phyloP scores from a whole-genome alignment of 768 basidiomycete species.

The Porpolomopsis calyptriformis region DNA sequence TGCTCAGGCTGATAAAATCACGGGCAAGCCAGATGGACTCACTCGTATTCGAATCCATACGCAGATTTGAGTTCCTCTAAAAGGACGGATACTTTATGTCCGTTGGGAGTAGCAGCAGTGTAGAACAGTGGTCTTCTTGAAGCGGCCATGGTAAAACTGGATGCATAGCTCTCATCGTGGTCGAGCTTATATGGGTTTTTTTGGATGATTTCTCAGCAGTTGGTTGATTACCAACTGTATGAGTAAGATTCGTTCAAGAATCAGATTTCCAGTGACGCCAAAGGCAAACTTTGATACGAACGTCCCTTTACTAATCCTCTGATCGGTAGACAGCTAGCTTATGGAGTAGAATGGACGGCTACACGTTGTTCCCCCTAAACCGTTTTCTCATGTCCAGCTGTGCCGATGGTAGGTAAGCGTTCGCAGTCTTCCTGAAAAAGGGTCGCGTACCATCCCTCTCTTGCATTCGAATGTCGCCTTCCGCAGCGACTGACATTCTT shows the following conservation, averaged over 20 bases:
- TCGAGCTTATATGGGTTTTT: too few species aligned
- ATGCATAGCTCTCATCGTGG: constrained; percentile 6
- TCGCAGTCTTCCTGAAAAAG: not conserved
- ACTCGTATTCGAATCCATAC: constrained; percentile 40
- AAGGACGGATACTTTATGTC: constrained; percentile 34
- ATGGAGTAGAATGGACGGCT: constrained; percentile 35
- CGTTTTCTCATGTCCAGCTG: constrained; percentile 81
- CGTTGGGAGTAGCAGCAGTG: constrained; percentile 39
- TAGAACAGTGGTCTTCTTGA: constrained; percentile 36
- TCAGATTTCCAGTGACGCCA: too few species aligned
- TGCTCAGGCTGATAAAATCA: not conserved
- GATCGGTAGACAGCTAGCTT: too few species aligned
- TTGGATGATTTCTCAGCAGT: too few species aligned
- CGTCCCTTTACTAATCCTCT: too few species aligned
- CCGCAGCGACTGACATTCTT: constrained; percentile 68
- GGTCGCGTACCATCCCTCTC: constrained; percentile 58
- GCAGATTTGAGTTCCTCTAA: constrained; percentile 47
- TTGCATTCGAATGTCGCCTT: constrained; percentile 87
- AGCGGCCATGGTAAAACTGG: constrained; percentile 24
- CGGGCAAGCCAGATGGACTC: not conserved
- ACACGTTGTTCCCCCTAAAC: constrained; percentile 62
- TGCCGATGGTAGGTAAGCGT: not conserved
- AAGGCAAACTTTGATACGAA: too few species aligned
- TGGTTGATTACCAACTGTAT: too few species aligned
- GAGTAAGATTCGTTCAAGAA: too few species aligned